Base-by-base conservation (phyloP, 148 eudicot species). In the Rhododendron kiyosumense region DNA sequence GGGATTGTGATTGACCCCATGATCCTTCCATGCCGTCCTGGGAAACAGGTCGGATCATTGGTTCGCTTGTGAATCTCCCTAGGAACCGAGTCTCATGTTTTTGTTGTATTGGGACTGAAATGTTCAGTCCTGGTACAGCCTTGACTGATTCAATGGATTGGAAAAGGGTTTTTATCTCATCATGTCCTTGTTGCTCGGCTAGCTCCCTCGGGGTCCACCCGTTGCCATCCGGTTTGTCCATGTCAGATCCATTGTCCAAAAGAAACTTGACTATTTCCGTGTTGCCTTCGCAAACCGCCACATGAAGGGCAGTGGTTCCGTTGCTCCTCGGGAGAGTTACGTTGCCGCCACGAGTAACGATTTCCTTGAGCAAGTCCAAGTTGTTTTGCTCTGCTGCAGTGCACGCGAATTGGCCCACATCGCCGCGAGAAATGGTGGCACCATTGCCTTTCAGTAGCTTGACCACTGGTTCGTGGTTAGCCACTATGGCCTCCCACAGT, bases 111-210 rank as follows among this genome's bases (percentile, higher is more conserved):
- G 81, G 80, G 45, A 90, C 49, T 20, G 89, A 30, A 81, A 24
- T 88, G 38, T 85, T 90, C 91, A 83, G 79, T 83, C 76, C 41
- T 6, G 41, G 34, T 5, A 71, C 41, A 32, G 38, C 76, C 69
- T 85, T 88, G 12, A 74, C 81, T 38, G 79, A 90, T 26, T 63
- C 46, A 41, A 51, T 79, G 13, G 93, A 87, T 48, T 91, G 88
- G 85, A 95, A 93, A 26, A 95, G 88, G 34, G 85, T 65, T 24
- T 86, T 87, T 79, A 95, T 94, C 11, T 90, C 93, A 7, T 92
- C 93, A 26, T 94, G 97, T 7, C 94, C 94, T 87, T 95, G 98
- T 63, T 94, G 97, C 78, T 93, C 98, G 0, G 98, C 97, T 4
- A 94, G 88, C 15, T 83, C 89, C 49, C 97, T 86, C 0, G 98